These are phyloP conservation scores for Thermochaetoides dissita DNA, from an alignment of 2,329 filamentous ascomycete genomes.

Conservation along the genomic window DNA sequence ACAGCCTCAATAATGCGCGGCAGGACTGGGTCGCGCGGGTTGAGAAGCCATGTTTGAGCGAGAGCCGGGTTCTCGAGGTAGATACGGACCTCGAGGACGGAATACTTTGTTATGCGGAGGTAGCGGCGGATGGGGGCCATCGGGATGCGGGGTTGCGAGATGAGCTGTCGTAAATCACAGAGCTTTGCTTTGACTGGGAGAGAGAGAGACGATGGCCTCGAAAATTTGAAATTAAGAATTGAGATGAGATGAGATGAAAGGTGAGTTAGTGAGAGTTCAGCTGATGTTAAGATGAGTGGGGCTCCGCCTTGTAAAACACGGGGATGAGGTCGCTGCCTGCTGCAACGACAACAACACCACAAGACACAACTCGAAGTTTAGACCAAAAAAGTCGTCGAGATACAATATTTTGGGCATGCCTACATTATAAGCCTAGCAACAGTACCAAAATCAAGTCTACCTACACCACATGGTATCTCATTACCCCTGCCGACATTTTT, in stretches of 20 bases:
- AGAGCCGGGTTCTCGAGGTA: constrained; percentile 86
- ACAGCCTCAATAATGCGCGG: constrained; percentile 74
- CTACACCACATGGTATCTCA: not conserved
- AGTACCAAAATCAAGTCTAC: too few species aligned
- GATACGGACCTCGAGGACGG: constrained; percentile 90
- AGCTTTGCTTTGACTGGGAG: too few species aligned
- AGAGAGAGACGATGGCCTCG: too few species aligned
- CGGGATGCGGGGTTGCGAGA: not conserved
- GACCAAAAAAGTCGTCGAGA: too few species aligned
- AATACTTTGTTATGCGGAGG: constrained; percentile 80
- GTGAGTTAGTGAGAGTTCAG: not conserved
- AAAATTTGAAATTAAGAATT: too few species aligned
- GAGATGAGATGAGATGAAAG: not conserved
- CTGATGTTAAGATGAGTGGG: not conserved
- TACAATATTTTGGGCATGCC: too few species aligned
- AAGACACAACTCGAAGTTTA: too few species aligned
- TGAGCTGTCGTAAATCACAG: not conserved
- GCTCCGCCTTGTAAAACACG: not conserved
- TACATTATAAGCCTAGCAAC: too few species aligned
- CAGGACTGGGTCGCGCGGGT: constrained; percentile 60
- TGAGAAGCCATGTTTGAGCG: constrained; percentile 70
- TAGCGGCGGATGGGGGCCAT: constrained; percentile 89
- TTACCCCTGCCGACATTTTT: not conserved
- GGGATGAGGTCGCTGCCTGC: not conserved
- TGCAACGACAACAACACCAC: too few species aligned